phyloP scores from a whole-genome alignment of 768 basidiomycete genomes.

The Solioccasus polychromus region DNA sequence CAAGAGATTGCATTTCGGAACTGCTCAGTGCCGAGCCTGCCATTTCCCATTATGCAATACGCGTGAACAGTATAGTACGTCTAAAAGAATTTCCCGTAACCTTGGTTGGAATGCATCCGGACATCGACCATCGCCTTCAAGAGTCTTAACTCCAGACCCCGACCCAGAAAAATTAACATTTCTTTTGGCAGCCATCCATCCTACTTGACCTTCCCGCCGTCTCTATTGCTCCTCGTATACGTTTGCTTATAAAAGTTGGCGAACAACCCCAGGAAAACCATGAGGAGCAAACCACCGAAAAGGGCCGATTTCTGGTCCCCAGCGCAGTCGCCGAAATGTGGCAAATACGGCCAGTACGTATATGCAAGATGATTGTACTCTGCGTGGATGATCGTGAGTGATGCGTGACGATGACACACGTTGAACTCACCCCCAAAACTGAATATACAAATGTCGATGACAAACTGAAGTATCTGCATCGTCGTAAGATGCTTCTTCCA shows the following conservation, averaged over 20 bases:
- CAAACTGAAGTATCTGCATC: conserved; percentile 27
- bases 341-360: conserved; percentile 23
- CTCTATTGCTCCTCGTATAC: conserved; percentile 8
- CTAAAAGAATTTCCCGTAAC: no score
- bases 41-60: no score
- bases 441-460: conserved; percentile 20
- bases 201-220: neutral
- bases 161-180: no score
- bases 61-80: no score
- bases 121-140: no score
- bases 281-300: conserved; percentile 15
- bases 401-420: neutral
- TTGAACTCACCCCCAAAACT: conserved; percentile 24
- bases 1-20: no score
- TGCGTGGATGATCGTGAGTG: no score
- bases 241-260: conserved; percentile 25
- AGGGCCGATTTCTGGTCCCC: conserved; percentile 20
- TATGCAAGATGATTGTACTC: conserved; percentile 26
- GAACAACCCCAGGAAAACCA: conserved; percentile 22
- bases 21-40: no score
- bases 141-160: no score
- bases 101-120: no score
- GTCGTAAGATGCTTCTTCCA: conserved; percentile 28
- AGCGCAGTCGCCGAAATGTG: conserved; percentile 26
- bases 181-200: no score